phyloP scores from a whole-genome alignment of 257 asterid genomes.

The Scutellaria baicalensis region DNA sequence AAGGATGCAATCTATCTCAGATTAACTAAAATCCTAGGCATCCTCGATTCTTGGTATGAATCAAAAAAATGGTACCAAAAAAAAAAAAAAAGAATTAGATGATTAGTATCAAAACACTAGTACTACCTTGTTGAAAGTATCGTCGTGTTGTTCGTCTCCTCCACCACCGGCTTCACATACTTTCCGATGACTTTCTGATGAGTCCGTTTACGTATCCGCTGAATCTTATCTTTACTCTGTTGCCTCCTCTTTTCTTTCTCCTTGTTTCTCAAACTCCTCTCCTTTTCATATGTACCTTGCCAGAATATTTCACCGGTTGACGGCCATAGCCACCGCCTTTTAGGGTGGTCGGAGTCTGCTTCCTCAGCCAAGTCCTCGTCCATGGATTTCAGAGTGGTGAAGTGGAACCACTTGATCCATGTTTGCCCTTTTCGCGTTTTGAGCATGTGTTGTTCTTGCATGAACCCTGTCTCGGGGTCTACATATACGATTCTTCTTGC shows the following conservation, averaged over 20 bases:
- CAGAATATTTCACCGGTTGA: constrained; percentile 83
- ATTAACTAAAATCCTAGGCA: constrained; percentile 18
- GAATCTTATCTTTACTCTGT: constrained; percentile 67
- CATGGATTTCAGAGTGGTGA: constrained; percentile 68
- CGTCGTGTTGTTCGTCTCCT: constrained; percentile 43
- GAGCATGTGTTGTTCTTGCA: constrained; percentile 73
- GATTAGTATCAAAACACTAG: background rate
- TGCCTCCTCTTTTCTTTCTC: constrained; percentile 69
- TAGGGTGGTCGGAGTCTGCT: constrained; percentile 51
- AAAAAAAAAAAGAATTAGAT: constrained; percentile 9
- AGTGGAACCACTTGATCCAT: constrained; percentile 92
- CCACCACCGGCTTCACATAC: constrained; percentile 72
- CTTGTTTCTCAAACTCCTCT: constrained; percentile 41
- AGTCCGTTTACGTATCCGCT: constrained; percentile 56
- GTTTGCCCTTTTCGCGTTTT: constrained; percentile 64
- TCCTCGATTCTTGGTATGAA: constrained; percentile 13
- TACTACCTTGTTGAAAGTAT: constrained; percentile 19
- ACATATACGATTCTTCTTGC: constrained; percentile 78
- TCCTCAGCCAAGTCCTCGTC: constrained; percentile 94
- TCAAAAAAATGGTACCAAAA: constrained; percentile 12
- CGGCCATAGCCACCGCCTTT: constrained; percentile 79
- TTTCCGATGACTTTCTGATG: constrained; percentile 77
- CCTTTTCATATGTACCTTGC: constrained; percentile 74
- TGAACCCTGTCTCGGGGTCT: constrained; percentile 61
- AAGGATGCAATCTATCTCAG: constrained; percentile 17